Evolutionary conservation across 306 rosid genomes (phyloP).

Genomic region (Castanea sativa): DNA sequence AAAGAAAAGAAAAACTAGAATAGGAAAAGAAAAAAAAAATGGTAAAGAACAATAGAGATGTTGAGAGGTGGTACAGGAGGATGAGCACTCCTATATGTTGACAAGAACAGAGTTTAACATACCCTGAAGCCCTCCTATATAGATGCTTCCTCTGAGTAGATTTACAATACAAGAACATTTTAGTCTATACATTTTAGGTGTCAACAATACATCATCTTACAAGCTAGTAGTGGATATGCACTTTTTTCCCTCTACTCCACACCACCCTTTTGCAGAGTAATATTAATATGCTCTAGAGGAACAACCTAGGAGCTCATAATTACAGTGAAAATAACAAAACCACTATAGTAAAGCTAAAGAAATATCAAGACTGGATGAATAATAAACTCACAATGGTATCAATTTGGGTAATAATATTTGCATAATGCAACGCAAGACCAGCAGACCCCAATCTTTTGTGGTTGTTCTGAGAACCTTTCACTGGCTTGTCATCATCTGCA

Average conservation of each 20-base stretch:
- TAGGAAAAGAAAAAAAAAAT: too few species aligned
- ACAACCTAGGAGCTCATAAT: background rate
- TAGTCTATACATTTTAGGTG: background rate
- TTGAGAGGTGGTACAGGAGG: background rate
- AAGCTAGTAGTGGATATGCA: background rate
- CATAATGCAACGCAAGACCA: constrained; percentile 98
- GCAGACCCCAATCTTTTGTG: constrained; percentile 79
- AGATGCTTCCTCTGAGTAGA: background rate
- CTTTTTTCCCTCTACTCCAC: background rate
- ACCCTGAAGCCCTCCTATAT: background rate
- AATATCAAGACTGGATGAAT: background rate
- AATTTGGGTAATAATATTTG: constrained; percentile 83
- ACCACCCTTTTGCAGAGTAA: background rate
- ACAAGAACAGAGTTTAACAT: background rate
- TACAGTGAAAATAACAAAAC: background rate
- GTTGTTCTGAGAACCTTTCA: constrained; percentile 52
- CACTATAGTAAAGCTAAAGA: background rate
- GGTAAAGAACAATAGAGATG: background rate
- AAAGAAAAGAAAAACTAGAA: too few species aligned
- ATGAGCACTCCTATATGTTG: background rate
- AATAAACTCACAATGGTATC: constrained; percentile 81
- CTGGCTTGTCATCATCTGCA: constrained; percentile 62
- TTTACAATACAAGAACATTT: background rate
- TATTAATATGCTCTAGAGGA: background rate
- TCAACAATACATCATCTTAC: background rate